Conservation (phyloP, 805 yeast genomes). For the Kodamaea kakaduensis region DNA sequence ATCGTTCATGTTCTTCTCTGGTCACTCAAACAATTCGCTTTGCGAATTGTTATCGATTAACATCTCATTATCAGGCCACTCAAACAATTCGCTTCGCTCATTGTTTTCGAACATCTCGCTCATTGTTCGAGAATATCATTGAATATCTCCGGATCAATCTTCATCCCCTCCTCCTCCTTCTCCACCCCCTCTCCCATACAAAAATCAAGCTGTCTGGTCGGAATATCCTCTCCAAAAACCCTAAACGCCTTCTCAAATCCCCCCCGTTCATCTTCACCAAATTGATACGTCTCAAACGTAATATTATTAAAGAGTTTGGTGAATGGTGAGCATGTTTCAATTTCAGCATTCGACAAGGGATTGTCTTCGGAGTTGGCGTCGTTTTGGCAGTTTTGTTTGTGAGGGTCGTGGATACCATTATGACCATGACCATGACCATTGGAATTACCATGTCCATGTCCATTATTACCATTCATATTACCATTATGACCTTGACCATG, state of each 20-base stretch:
- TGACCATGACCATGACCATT: too few species aligned
- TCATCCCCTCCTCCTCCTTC: neutral
- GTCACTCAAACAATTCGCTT: constrained; percentile 6
- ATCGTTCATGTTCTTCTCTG: too few species aligned
- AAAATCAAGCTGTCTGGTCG: constrained; percentile 6
- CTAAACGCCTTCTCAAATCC: constrained; percentile 18
- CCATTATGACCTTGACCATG: neutral
- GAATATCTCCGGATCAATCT: constrained; percentile 1
- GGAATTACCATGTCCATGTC: neutral
- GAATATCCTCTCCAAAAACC: constrained; percentile 23
- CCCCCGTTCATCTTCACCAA: constrained; percentile 13
- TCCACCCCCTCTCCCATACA: neutral
- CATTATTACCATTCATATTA: neutral
- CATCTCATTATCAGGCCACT: neutral
- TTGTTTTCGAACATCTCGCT: too few species aligned
- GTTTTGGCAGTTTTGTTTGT: too few species aligned
- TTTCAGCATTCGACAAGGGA: constrained; percentile 50
- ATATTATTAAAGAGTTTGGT: constrained; percentile 29
- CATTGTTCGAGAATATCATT: constrained; percentile 1
- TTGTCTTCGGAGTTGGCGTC: constrained; percentile 12
- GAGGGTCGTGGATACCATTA: too few species aligned
- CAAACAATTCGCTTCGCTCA: too few species aligned
- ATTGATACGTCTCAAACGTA: constrained; percentile 27
- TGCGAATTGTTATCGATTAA: constrained; percentile 2
- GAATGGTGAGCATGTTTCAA: constrained; percentile 49